Evolutionary conservation across 2,329 filamentous ascomycete species (phyloP).

Genomic region (Amauroascus niger): DNA sequence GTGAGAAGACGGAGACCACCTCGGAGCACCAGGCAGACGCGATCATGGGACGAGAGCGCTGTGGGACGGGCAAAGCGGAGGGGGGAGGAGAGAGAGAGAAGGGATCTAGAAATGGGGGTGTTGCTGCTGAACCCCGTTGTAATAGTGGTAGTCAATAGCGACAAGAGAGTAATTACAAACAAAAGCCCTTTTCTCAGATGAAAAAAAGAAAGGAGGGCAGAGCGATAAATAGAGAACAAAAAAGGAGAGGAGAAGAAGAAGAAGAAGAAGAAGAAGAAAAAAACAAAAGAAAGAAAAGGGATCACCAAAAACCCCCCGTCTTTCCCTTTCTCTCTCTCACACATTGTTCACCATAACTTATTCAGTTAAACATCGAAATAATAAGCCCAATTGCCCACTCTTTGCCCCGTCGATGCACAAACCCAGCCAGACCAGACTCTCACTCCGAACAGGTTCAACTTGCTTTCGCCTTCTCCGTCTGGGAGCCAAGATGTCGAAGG

Average conservation of each 20-base stretch:
- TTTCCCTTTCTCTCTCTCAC: no score
- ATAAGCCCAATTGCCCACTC: no score
- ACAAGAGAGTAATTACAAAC: conserved; percentile 11
- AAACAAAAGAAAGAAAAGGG: no score
- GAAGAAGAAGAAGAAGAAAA: no score
- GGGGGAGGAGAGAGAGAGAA: neutral
- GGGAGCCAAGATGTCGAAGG: conserved; percentile 1
- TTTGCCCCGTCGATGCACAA: neutral
- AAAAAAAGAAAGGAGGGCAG: neutral
- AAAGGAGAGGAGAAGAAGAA: no score
- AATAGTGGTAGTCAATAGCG: no score
- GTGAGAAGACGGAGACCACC: neutral
- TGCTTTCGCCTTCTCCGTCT: neutral
- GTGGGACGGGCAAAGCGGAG: conserved; percentile 3
- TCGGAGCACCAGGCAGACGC: neutral
- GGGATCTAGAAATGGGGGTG: conserved; percentile 9
- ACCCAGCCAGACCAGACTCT: neutral
- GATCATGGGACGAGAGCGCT: neutral
- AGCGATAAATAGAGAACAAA: conserved; percentile 1
- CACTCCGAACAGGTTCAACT: neutral
- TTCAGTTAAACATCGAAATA: no score
- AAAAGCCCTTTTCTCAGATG: conserved; percentile 1
- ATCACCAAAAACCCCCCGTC: no score
- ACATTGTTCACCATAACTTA: no score
- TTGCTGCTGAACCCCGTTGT: conserved; percentile 10